Percentiles rank a stretch among this genome's conserved stretches.
Evolutionary conservation across 257 asterid species (phyloP).

Genomic region (Capsicum chinense): DNA sequence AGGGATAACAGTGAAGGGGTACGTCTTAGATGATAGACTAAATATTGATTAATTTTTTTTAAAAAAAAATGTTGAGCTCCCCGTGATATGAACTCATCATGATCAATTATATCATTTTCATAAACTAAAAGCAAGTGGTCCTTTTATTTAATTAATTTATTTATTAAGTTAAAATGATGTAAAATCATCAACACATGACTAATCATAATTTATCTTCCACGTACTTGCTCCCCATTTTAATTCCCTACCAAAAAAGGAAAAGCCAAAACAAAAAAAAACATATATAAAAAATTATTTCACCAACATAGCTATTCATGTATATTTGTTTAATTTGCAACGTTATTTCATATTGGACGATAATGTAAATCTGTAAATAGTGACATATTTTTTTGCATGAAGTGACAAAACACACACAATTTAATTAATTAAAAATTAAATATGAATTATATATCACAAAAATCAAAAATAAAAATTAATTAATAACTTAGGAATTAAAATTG

Average conservation of each 20-base stretch:
- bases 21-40: neutral
- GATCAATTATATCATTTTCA: neutral
- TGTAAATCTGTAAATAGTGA: neutral
- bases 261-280: neutral
- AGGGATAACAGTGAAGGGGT: too few relatives aligned
- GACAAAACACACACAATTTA: neutral
- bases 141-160: neutral
- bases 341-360: neutral
- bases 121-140: constrained; percentile 13
- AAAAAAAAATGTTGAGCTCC: neutral
- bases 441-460: neutral
- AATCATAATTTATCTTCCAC: constrained; percentile 15
- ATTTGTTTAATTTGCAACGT: neutral
- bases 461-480: neutral
- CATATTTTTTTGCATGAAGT: neutral
- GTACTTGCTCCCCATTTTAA: constrained; percentile 11
- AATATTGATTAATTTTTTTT: neutral
- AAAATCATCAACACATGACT: constrained; percentile 15
- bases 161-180: constrained; percentile 1
- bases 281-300: neutral
- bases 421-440: neutral
- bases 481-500: neutral
- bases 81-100: constrained; percentile 20
- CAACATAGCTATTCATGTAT: neutral
- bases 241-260: neutral